Percentiles rank a stretch among this genome's conserved stretches.
phyloP scores from a whole-genome alignment of 192 early-diverging fungal genomes.

The Entomortierella parvispora region DNA sequence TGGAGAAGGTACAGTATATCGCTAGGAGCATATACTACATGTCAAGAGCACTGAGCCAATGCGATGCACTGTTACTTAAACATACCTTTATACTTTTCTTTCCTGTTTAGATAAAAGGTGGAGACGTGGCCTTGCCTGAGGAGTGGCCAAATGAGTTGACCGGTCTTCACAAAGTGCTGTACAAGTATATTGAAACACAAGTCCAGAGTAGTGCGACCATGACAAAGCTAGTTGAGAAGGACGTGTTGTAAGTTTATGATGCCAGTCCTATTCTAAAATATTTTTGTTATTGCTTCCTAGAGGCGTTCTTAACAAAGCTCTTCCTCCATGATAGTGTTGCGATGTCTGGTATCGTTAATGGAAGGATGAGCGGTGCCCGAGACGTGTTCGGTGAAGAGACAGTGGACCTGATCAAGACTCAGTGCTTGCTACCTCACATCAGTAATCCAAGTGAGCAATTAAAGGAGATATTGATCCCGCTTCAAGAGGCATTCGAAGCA shows the following conservation, averaged over 20 bases:
- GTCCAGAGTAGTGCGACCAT: too few species aligned
- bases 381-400: conserved; percentile 16
- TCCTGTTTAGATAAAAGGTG: conserved; percentile 29
- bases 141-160: conserved; percentile 35
- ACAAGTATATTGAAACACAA: too few species aligned
- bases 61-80: background rate
- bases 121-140: conserved; percentile 25
- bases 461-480: conserved; percentile 4
- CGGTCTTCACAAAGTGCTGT: conserved; percentile 20
- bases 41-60: background rate
- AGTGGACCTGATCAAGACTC: conserved; percentile 16
- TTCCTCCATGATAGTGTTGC: conserved; percentile 19
- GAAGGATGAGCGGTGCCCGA: conserved; percentile 20
- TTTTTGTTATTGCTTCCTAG: conserved; percentile 8
- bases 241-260: conserved; percentile 19
- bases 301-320: too few species aligned
- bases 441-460: conserved; percentile 15
- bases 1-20: conserved; percentile 34
- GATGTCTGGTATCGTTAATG: conserved; percentile 22
- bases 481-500: conserved; percentile 17
- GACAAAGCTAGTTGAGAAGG: conserved; percentile 18
- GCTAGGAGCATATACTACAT: conserved; percentile 8
- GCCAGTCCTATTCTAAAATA: background rate
- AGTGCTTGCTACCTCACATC: conserved; percentile 16
- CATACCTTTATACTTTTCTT: conserved; percentile 1